phyloP scores from a whole-genome alignment of 352 stramenopile genomes.

The Pythium phragmiticola region DNA sequence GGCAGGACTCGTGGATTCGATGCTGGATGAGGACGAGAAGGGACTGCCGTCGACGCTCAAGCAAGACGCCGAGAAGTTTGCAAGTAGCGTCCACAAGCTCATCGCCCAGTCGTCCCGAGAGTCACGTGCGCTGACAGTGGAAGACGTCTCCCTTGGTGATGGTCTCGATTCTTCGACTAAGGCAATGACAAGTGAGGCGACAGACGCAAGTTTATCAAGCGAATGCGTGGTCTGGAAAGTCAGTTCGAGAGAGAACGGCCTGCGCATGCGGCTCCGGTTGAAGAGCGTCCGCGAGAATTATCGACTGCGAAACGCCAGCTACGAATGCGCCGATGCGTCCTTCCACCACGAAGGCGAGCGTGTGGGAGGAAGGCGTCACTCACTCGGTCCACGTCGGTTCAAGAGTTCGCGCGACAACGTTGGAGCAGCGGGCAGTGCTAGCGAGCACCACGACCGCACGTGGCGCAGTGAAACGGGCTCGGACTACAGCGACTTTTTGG shows the following conservation, averaged over 20 bases:
- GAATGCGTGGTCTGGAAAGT: constrained; percentile 49
- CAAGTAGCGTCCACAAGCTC: constrained; percentile 75
- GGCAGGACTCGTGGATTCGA: constrained; percentile 32
- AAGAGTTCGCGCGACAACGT: constrained; percentile 25
- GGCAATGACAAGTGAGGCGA: background rate
- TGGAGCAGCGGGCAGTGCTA: constrained; percentile 30
- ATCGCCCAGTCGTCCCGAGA: constrained; percentile 33
- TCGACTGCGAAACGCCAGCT: constrained; percentile 64
- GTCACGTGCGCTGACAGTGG: background rate
- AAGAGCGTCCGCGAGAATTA: constrained; percentile 69
- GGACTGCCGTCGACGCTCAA: constrained; percentile 55
- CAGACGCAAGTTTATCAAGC: background rate
- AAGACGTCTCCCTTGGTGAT: background rate
- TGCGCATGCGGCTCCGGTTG: constrained; percentile 73
- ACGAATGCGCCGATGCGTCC: constrained; percentile 46
- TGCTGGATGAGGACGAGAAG: constrained; percentile 35
- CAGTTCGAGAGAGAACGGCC: constrained; percentile 60
- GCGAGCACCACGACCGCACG: constrained; percentile 50
- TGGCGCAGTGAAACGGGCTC: constrained; percentile 74
- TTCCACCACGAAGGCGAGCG: constrained; percentile 39
- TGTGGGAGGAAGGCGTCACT: constrained; percentile 12
- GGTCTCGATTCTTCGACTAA: background rate
- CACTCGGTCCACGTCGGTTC: constrained; percentile 21
- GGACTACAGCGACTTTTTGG: constrained; percentile 77
- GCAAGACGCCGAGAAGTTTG: constrained; percentile 72